A percentile compares a stretch with the other conserved stretches of the same genome.
phyloP scores from a whole-genome alignment of 2,329 filamentous ascomycete species.

The Fusarium incarnatum region DNA sequence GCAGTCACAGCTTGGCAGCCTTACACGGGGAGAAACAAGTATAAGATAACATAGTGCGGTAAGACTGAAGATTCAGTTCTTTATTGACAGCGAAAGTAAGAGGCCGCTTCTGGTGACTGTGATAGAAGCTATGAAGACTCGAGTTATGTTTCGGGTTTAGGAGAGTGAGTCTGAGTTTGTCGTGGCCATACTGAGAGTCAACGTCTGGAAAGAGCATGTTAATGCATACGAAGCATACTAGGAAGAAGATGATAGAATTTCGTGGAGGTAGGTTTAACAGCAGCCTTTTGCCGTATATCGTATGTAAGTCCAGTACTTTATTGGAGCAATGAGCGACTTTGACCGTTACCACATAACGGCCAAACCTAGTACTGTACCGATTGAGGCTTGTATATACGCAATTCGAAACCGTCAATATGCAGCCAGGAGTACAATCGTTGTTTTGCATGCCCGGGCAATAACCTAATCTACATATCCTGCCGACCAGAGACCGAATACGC shows the following conservation, averaged over 20 bases:
- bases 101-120: background rate
- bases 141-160: background rate
- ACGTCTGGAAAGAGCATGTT: background rate
- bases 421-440: background rate
- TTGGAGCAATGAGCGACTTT: background rate
- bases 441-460: background rate
- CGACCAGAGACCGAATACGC: background rate
- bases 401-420: background rate
- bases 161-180: background rate
- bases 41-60: slow-evolving; percentile 1
- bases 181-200: too few relatives aligned
- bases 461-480: background rate
- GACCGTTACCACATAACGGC: background rate
- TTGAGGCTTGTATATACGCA: background rate
- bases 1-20: slow-evolving; percentile 12
- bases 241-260: background rate
- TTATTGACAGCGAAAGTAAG: background rate
- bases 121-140: background rate
- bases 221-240: background rate
- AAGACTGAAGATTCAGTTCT: background rate
- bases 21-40: slow-evolving; percentile 1
- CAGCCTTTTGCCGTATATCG: too few relatives aligned
- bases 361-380: background rate
- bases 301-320: background rate
- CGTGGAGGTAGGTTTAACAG: background rate